phyloP scores from a whole-genome alignment of 2,329 filamentous ascomycete species.

The Fusarium siculi region DNA sequence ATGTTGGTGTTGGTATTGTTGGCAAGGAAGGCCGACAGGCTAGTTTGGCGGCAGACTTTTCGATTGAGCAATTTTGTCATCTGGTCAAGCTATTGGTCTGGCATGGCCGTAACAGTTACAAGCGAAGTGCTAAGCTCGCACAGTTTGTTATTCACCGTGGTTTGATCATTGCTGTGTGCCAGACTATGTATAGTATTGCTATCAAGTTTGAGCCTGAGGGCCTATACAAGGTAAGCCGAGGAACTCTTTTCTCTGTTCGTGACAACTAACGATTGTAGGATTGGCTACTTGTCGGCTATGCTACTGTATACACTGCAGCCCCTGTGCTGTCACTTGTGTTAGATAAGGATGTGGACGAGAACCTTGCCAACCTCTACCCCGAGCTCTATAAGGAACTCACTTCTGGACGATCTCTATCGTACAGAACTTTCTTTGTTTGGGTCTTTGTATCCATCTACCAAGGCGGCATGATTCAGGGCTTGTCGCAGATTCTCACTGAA shows the following conservation, averaged over 20 bases:
- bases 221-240: constrained; percentile 74
- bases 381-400: constrained; percentile 99
- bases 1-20: constrained; percentile 97
- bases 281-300: constrained; percentile 96
- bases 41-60: constrained; percentile 94
- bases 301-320: constrained; percentile 92
- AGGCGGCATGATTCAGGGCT: constrained; percentile 93
- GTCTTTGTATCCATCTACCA: constrained; percentile 95
- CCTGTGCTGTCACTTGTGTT: constrained; percentile 94
- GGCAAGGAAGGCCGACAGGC: constrained; percentile 98
- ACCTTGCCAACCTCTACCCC: constrained; percentile 92
- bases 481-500: constrained; percentile 87
- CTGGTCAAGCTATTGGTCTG: constrained; percentile 97
- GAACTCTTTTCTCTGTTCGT: neutral
- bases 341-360: constrained; percentile 94
- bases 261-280: constrained; percentile 62
- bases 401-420: constrained; percentile 84
- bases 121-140: constrained; percentile 91
- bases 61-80: constrained; percentile 94
- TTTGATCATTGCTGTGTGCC: constrained; percentile 92
- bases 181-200: constrained; percentile 97
- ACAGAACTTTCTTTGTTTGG: constrained; percentile 97
- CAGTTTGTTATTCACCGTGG: constrained; percentile 99
- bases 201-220: constrained; percentile 93
- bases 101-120: constrained; percentile 98